Evolutionary conservation across 495 filamentous ascomycete species (phyloP), one percentile per base, ranked within the genome.

Genomic region (Amorphotheca resinae): DNA sequence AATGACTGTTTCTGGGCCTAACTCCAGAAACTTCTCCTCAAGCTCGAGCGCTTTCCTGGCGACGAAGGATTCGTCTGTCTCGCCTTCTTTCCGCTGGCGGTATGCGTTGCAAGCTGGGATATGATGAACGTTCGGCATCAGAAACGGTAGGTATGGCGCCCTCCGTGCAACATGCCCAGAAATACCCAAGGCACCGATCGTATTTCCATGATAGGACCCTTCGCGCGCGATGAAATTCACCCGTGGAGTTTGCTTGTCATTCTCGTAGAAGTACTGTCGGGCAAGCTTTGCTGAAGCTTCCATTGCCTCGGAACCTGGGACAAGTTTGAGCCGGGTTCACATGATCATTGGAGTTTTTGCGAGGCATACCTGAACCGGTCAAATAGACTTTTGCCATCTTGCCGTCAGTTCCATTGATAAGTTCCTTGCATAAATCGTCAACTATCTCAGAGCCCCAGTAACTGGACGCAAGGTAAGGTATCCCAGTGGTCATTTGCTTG

Each of bases 191-290:
- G 78, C 68, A 0, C 82, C 82, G 1, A 87, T 60, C 0, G 82
- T 87, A 15, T 67, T 79, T 4, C 84, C 84, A 46, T 89, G 83
- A 50, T 84, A 89, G n/a, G 77, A 81, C 16, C 77, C 71, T 35
- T 68, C 64, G 9, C 84, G 65, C 11, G 74, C 68, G 44, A 89
- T 82, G 61, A 79, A 81, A n/a, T 70, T 65, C 1, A 60, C 58
- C 38, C 70, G 54, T 0, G 59, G 61, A 37, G 78, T 63, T 3
- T 67, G 62, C 2, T 55, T 61, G 5, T 59, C 50, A 1, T 63
- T 55, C 55, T 81, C 74, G 8, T 72, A 64, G 46, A 67, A 78
- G 46, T 71, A 81, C 50, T 82, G 80, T 1, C 74, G 62, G 21
- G 75, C 67, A 3, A 82, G 53, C 48, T 84, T 84, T 38, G 82